Evolutionary conservation across 2,329 filamentous ascomycete species (phyloP).

Genomic region (Acrocalymma vagum): DNA sequence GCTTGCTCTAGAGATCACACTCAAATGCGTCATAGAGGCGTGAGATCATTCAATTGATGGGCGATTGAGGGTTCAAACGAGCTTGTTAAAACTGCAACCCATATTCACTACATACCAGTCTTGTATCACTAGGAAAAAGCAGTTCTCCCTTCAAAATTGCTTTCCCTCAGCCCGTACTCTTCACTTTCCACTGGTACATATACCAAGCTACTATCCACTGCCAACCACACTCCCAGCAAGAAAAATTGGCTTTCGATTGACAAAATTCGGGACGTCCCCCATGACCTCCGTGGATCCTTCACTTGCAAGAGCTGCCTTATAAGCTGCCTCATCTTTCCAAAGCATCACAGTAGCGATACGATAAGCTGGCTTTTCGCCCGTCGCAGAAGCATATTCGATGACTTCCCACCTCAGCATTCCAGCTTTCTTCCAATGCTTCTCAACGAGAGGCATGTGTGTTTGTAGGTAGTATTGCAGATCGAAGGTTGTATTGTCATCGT

Average conservation of each 20-base stretch:
- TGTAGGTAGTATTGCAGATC: constrained; percentile 60
- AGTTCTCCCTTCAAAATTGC: no score
- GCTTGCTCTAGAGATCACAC: no score
- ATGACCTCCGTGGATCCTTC: constrained; percentile 42
- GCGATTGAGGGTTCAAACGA: no score
- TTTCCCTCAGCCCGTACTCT: no score
- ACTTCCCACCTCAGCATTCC: constrained; percentile 48
- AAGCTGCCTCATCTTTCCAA: constrained; percentile 33
- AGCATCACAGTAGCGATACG: constrained; percentile 21
- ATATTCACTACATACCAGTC: no score
- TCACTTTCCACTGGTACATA: no score
- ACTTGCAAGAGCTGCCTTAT: constrained; percentile 27
- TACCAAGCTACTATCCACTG: constrained; percentile 16
- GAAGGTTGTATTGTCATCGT: constrained; percentile 51
- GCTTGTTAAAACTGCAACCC: no score
- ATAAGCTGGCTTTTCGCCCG: constrained; percentile 36
- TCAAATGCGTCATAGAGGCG: no score
- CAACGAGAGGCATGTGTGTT: constrained; percentile 57
- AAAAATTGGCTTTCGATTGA: constrained; percentile 45
- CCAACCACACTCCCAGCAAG: constrained; percentile 28
- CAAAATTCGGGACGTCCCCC: constrained; percentile 46
- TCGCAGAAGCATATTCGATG: constrained; percentile 24
- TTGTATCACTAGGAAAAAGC: no score
- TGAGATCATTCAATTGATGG: no score
- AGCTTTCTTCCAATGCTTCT: constrained; percentile 47